Conservation (phyloP, 192 early-diverging fungal genomes). For the Phlyctochytrium bullatum region DNA sequence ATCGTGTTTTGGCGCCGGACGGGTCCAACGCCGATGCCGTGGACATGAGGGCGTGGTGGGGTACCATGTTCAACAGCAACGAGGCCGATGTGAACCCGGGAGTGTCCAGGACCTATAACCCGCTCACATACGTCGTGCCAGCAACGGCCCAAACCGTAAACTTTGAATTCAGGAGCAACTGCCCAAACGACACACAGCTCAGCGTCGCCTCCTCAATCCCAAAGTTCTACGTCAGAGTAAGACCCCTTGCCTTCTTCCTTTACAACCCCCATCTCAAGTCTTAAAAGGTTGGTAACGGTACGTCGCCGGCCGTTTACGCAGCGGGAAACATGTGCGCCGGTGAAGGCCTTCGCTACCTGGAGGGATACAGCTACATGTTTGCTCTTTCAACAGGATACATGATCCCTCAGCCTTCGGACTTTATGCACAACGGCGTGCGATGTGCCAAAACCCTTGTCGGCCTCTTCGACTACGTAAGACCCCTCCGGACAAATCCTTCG, state of each 20-base stretch:
- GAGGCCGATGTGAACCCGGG: not conserved
- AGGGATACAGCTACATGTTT: not conserved
- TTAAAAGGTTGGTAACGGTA: not conserved
- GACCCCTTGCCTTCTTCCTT: too few relatives aligned
- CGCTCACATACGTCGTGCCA: not conserved
- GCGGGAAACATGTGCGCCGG: not conserved
- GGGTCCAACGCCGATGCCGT: too few relatives aligned
- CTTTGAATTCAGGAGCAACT: too few relatives aligned
- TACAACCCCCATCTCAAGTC: too few relatives aligned
- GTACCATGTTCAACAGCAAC: not conserved
- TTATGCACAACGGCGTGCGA: not conserved
- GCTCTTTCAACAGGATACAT: not conserved
- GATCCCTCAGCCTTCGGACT: too few relatives aligned
- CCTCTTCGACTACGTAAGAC: not conserved
- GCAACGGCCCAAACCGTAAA: too few relatives aligned
- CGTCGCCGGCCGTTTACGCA: not conserved
- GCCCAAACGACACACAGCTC: not conserved
- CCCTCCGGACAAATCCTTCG: not conserved
- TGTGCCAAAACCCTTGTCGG: not conserved
- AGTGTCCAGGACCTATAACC: conserved; percentile 1
- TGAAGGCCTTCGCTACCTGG: not conserved
- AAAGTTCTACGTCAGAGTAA: too few relatives aligned
- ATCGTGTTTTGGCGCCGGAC: too few relatives aligned
- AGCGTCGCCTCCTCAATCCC: not conserved
- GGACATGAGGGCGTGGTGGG: not conserved